Evolutionary conservation across 202 grass and related monocot species (phyloP).

Genomic region (Setaria italica): DNA sequence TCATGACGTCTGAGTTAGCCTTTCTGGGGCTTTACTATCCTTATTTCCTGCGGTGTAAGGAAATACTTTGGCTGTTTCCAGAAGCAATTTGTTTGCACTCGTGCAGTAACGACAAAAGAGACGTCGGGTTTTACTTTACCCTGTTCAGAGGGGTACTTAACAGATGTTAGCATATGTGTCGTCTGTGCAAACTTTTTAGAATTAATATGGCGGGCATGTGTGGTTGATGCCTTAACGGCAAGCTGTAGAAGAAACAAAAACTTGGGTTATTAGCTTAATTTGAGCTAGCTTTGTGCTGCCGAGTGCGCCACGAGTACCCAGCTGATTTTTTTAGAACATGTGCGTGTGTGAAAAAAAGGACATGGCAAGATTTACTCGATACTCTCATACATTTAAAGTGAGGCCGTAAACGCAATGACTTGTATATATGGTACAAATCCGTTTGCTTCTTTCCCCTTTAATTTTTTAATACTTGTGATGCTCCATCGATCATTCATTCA

Average conservation of each 20-base stretch:
- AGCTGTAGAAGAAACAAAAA: neutral
- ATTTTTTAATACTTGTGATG: no score
- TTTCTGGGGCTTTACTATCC: neutral
- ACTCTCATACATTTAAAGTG: no score
- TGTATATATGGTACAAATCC: no score
- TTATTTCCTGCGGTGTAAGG: neutral
- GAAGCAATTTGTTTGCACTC: neutral
- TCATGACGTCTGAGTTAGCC: neutral
- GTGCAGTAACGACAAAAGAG: neutral
- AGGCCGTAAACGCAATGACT: no score
- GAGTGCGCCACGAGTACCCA: neutral
- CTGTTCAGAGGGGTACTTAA: neutral
- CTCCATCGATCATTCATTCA: neutral
- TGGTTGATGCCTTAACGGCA: neutral
- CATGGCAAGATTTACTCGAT: no score
- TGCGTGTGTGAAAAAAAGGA: no score
- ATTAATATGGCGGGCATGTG: neutral
- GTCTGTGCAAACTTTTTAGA: neutral
- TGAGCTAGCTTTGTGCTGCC: neutral
- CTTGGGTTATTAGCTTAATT: neutral
- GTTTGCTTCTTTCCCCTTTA: neutral
- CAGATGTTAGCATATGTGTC: neutral
- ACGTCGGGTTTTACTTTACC: neutral
- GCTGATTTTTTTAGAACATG: no score
- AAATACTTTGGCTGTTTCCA: neutral